phyloP scores from a whole-genome alignment of 2,329 filamentous ascomycete genomes.

The Kalmusia sp. region DNA sequence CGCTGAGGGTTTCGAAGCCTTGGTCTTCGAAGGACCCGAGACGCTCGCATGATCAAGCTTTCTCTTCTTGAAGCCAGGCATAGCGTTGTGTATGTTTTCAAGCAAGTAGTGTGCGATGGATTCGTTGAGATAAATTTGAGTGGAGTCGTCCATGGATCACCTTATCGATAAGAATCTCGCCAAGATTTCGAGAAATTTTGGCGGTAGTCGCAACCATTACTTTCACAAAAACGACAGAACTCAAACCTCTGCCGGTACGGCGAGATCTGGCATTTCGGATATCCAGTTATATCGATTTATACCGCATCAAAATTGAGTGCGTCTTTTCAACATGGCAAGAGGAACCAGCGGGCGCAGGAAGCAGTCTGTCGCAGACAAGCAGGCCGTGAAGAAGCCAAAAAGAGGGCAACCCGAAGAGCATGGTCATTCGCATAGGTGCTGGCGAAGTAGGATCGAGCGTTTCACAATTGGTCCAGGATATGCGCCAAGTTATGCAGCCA shows the following conservation, averaged over 20 bases:
- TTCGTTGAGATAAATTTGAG: conserved; percentile 9
- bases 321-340: conserved; percentile 32
- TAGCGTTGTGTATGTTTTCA: conserved; percentile 25
- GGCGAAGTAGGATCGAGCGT: conserved; percentile 91
- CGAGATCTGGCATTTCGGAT: no score
- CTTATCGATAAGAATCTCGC: conserved; percentile 31
- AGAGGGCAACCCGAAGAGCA: conserved; percentile 83
- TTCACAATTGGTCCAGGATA: conserved; percentile 89
- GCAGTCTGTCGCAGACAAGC: conserved; percentile 43
- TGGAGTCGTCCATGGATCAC: not conserved
- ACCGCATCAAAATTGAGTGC: not conserved
- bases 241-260: no score
- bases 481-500: conserved; percentile 93
- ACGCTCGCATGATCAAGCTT: conserved; percentile 43
- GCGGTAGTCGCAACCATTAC: conserved; percentile 4
- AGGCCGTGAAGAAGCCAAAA: conserved; percentile 63
- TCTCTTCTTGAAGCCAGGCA: conserved; percentile 53
- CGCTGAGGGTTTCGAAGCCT: conserved; percentile 17
- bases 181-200: conserved; percentile 29
- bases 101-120: not conserved
- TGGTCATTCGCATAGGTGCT: conserved; percentile 97
- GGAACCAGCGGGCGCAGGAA: conserved; percentile 40
- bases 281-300: no score
- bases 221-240: not conserved
- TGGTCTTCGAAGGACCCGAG: conserved; percentile 15